Base-by-base conservation (phyloP, 129 eudicot species). In the Arctium minus region DNA sequence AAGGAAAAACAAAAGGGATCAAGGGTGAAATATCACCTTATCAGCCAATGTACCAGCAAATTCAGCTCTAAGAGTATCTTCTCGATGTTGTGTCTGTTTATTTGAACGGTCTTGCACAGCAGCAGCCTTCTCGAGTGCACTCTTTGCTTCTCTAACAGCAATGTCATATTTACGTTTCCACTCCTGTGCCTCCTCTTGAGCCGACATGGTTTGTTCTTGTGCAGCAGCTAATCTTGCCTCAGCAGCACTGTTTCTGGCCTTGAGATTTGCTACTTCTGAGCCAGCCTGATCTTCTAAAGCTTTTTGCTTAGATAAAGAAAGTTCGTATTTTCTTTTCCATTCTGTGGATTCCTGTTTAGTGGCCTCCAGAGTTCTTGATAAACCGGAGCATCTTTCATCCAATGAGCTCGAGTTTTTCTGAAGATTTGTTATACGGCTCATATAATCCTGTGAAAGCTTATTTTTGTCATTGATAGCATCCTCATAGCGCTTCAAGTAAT, bases 171-270 rank as follows among this genome's bases (percentile, higher is more conserved):
- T 96, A 2, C 99, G 88, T 85, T 92, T 93, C 99, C 99, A 96
- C 85, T 96, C 99, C 78, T 84, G 89, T 0, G 99, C 97, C 88
- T 96, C 99, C 80, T 90, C 98, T 85, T 90, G 94, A 73, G 98
- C 97, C 73, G 99, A 93, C 75, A 84, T 86, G 31, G 90, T 89
- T 64, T 93, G 97, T 88, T 96, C 99, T 39, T 81, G 88, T 17
- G 98, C 92, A 83, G 98, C 99, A 1, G 92, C 98, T 53, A 96
- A 80, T 81, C 98, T 88, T 35, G 96, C 99, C 69, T 96, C 99
- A 79, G 99, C 98, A 42, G 99, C 97, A 85, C 88, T 86, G 73
- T 88, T 88, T 84, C 91, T 94, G 2, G 99, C 89, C 86, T 90
- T 90, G 48, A 92, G 87, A 70, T 90, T 82, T 6, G 92, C 88